Evolutionary conservation across 192 early-diverging fungal genomes (phyloP).

Genomic region (Backusella macrospora): DNA sequence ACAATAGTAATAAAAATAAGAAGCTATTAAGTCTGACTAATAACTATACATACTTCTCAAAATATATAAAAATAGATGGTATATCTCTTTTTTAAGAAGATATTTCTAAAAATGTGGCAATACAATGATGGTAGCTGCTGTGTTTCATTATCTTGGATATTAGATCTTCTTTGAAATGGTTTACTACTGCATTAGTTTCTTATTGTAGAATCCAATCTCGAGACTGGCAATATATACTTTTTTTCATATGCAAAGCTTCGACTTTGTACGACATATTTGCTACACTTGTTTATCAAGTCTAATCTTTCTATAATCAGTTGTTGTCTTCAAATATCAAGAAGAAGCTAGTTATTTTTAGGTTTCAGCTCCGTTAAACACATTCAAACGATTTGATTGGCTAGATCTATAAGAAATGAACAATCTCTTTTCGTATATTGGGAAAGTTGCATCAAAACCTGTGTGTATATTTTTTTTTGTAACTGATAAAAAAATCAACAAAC

Average conservation of each 20-base stretch:
- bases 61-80: neutral
- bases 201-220: no score
- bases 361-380: neutral
- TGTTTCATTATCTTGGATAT: neutral
- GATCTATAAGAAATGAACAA: neutral
- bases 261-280: no score
- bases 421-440: neutral
- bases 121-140: neutral
- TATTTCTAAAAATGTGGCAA: neutral
- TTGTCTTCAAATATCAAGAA: neutral
- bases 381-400: neutral
- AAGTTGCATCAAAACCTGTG: neutral
- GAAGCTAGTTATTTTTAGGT: slow-evolving; percentile 6
- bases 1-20: neutral
- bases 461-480: neutral
- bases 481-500: neutral
- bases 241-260: no score
- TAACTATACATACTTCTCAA: neutral
- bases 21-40: neutral
- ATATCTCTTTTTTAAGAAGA: neutral
- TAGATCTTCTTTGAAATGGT: no score
- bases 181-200: no score
- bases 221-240: no score
- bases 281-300: no score
- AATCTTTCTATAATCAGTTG: neutral